These are phyloP conservation scores for Scleroderma citrinum DNA, from an alignment of 768 basidiomycete genomes.

Conservation along the genomic window DNA sequence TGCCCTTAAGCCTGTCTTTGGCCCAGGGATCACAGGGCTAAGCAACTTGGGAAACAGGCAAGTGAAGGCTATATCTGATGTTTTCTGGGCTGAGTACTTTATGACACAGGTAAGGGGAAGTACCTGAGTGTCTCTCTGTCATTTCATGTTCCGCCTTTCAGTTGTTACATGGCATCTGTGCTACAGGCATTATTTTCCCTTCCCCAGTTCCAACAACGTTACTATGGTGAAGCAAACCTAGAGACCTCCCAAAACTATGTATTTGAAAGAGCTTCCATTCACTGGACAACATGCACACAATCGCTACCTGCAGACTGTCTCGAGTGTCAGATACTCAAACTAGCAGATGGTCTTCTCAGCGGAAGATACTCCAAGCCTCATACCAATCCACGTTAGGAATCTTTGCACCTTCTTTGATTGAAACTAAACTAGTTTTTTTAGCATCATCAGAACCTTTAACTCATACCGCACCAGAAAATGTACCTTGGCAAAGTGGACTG, in stretches of 20 bases:
- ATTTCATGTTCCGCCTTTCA: constrained; percentile 22
- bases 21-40: constrained; percentile 83
- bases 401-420: constrained; percentile 7
- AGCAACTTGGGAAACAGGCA: constrained; percentile 90
- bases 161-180: constrained; percentile 97
- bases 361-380: constrained; percentile 81
- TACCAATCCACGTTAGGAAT: constrained; percentile 20
- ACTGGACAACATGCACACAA: constrained; percentile 59
- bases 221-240: constrained; percentile 34
- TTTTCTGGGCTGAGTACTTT: neutral
- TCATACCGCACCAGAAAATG: constrained; percentile 22
- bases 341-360: constrained; percentile 88
- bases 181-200: constrained; percentile 84
- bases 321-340: constrained; percentile 93
- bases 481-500: constrained; percentile 64
- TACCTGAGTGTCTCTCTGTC: neutral
- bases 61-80: constrained; percentile 1
- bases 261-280: constrained; percentile 35
- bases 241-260: constrained; percentile 7
- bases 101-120: neutral
- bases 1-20: constrained; percentile 83
- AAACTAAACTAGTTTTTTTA: constrained; percentile 8
- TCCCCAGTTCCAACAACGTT: constrained; percentile 68
- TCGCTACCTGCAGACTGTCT: constrained; percentile 75
- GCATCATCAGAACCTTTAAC: constrained; percentile 28